Evolutionary conservation across 345 rosid genomes (phyloP).

Genomic region (Lumnitzera racemosa): DNA sequence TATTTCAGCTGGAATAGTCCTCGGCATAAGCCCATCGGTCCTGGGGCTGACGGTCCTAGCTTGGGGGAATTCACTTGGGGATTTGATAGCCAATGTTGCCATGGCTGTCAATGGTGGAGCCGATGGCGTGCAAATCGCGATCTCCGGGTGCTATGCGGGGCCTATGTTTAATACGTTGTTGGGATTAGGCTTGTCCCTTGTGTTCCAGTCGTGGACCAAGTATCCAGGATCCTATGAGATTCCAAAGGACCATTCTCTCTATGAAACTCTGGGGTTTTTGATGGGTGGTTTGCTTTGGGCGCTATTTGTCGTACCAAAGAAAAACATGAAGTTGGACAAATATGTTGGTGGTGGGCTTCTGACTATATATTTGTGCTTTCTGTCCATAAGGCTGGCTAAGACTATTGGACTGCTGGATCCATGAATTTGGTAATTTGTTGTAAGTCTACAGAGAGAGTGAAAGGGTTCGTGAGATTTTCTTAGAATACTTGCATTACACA

Average conservation of each 20-base stretch:
- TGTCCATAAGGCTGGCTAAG: conserved; percentile 43
- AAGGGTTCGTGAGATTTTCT: no score
- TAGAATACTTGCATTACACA: background rate
- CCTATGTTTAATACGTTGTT: conserved; percentile 81
- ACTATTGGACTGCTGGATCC: conserved; percentile 20
- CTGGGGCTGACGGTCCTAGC: conserved; percentile 85
- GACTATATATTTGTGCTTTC: conserved; percentile 64
- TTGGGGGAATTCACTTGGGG: conserved; percentile 96
- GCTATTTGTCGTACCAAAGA: conserved; percentile 63
- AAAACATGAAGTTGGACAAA: conserved; percentile 56
- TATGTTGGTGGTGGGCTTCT: conserved; percentile 67
- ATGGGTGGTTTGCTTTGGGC: conserved; percentile 79
- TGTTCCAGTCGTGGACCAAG: conserved; percentile 49
- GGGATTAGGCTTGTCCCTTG: conserved; percentile 64
- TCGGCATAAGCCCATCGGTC: conserved; percentile 76
- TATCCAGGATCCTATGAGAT: conserved; percentile 54
- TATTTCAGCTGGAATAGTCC: conserved; percentile 50
- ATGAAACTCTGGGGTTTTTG: conserved; percentile 63
- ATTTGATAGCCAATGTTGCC: conserved; percentile 67
- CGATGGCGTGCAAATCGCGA: conserved; percentile 77
- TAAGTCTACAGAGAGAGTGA: background rate
- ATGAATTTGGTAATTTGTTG: no score
- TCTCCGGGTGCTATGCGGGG: conserved; percentile 90
- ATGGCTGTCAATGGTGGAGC: conserved; percentile 74
- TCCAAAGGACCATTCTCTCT: conserved; percentile 51